phyloP scores from a whole-genome alignment of 1,284 basidiomycete species.

The Filobasidium uniguttulatum region DNA sequence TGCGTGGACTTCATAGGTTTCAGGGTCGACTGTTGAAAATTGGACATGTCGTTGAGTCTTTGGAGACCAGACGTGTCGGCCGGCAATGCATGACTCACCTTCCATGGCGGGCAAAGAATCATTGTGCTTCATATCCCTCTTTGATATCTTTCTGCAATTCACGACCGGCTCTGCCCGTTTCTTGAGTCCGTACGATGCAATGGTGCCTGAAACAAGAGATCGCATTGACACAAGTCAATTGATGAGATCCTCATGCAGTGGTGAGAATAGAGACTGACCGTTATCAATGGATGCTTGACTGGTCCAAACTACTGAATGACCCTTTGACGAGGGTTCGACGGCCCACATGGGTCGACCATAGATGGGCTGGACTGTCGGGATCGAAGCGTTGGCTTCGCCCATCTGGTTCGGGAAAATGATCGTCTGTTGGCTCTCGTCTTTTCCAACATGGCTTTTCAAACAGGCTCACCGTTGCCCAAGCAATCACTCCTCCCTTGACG shows the following conservation, averaged over 20 bases:
- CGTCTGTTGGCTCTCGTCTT: background rate
- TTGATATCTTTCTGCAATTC: constrained; percentile 60
- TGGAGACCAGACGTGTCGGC: background rate
- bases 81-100: constrained; percentile 21
- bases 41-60: background rate
- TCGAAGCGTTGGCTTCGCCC: constrained; percentile 86
- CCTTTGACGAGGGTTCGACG: constrained; percentile 54
- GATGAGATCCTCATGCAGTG: background rate
- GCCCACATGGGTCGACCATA: constrained; percentile 85
- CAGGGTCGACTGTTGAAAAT: constrained; percentile 58
- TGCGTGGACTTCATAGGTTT: constrained; percentile 74
- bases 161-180: constrained; percentile 66
- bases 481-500: constrained; percentile 87
- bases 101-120: constrained; percentile 60
- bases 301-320: constrained; percentile 74
- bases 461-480: constrained; percentile 59
- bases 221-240: constrained; percentile 1
- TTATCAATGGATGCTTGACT: constrained; percentile 57
- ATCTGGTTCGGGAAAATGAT: constrained; percentile 43
- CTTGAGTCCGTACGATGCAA: constrained; percentile 55
- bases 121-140: constrained; percentile 93
- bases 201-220: constrained; percentile 36
- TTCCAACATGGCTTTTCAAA: background rate
- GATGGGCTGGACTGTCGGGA: constrained; percentile 83
- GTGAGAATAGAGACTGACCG: constrained; percentile 31